phyloP scores from a whole-genome alignment of 2,329 filamentous ascomycete genomes.

The Clonostachys sp. region DNA sequence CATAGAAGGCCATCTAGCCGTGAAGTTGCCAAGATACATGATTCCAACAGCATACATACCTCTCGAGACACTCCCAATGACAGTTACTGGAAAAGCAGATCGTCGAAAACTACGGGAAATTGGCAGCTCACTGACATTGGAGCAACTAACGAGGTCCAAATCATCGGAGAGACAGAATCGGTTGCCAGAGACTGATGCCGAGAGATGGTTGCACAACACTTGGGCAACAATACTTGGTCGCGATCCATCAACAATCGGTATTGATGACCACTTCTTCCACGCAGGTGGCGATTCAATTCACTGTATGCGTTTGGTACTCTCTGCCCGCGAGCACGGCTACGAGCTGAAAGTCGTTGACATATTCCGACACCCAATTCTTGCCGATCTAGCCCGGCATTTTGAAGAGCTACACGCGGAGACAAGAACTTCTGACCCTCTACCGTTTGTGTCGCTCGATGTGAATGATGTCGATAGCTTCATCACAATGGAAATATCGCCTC shows the following conservation, averaged over 20 bases:
- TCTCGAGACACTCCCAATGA: background rate
- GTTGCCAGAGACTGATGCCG: too few species aligned
- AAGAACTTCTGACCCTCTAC: too few species aligned
- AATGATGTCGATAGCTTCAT: too few species aligned
- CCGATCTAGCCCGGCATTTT: background rate
- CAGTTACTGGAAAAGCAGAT: background rate
- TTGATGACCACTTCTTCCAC: conserved; percentile 37
- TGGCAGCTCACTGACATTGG: background rate
- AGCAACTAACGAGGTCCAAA: too few species aligned
- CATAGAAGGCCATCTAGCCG: too few species aligned
- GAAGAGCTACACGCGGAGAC: too few species aligned
- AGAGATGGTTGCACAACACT: too few species aligned
- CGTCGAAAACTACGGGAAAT: background rate
- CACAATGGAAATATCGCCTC: too few species aligned
- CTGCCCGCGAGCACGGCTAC: conserved; percentile 15
- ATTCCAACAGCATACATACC: conserved; percentile 1
- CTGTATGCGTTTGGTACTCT: conserved; percentile 30
- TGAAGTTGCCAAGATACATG: conserved; percentile 1
- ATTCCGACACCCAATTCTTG: conserved; percentile 36
- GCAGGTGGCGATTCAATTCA: conserved; percentile 38
- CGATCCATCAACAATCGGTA: background rate
- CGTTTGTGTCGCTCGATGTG: too few species aligned
- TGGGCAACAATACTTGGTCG: too few species aligned
- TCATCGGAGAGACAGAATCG: too few species aligned
- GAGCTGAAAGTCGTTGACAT: conserved; percentile 36